Evolutionary conservation across 345 rosid species (phyloP), one percentile per base, ranked within the genome.

Genomic region (Populus ilicifolia): DNA sequence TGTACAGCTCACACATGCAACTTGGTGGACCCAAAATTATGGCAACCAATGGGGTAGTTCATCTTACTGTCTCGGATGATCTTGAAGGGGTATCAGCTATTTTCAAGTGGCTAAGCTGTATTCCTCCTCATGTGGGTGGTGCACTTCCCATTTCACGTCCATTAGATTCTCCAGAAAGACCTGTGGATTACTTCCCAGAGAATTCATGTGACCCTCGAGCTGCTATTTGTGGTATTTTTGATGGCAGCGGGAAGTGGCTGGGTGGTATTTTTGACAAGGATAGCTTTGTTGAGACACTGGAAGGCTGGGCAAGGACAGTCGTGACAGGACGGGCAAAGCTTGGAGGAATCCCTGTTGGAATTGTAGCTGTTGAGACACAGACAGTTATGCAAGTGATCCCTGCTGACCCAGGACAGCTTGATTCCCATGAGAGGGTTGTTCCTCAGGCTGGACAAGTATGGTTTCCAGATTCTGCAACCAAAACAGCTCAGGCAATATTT

Each of bases 381-480:
- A 94, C 99, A 0, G 97, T 92, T 67, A 96, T 91, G 98, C 98
- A 96, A 84, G 90, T 96, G 75, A 94, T 96, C 79, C 99, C 99
- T 63, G 98, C 99, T 39, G 99, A 96, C 82, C 99, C 99, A 12
- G 99, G 99, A 72, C 99, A 94, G 85, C 97, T 94, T 13, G 99
- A 96, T 87, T 96, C 99, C 82, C 98, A 96, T 79, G 99, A 96
- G 84, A 87, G 97, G 84, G 95, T 96, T 61, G 99, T 94, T 73
- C 97, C 99, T 1, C 98, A 94, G 86, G 99, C 99, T 73, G 99
- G 99, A 71, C 99, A 96, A 87, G 99, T 96, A 77, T 96, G 99
- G 99, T 96, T 96, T 83, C 99, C 99, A 35, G 99, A 94, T 89
- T 96, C 99, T 38, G 99, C 99, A 8, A 85, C 89, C 75, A 96